These are phyloP conservation scores for Diddensiella caesifluorescens DNA, from an alignment of 805 yeast genomes.

Conservation along the genomic window DNA sequence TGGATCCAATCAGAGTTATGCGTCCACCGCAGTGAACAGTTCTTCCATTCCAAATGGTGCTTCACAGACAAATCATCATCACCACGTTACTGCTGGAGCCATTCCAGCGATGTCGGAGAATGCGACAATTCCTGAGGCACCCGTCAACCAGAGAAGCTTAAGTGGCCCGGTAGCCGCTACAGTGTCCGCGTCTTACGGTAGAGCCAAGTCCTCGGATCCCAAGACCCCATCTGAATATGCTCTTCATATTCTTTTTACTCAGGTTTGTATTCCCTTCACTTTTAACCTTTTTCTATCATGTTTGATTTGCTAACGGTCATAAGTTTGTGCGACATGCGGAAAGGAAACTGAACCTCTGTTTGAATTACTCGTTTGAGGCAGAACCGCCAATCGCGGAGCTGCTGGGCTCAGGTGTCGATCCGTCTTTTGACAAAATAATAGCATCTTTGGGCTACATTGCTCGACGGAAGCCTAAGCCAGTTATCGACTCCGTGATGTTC, in stretches of 20 bases:
- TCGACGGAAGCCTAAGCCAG: conserved; percentile 84
- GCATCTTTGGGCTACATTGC: conserved; percentile 88
- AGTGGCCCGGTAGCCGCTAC: conserved; percentile 11
- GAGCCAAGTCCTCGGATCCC: conserved; percentile 17
- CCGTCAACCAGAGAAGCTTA: conserved; percentile 6
- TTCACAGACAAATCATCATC: conserved; percentile 1
- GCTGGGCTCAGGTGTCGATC: conserved; percentile 80
- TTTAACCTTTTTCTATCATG: neutral
- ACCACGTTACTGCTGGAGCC: conserved; percentile 10
- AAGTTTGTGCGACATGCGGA: conserved; percentile 88
- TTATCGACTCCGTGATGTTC: conserved; percentile 95
- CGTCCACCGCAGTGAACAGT: neutral
- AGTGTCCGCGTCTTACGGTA: neutral
- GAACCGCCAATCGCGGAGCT: conserved; percentile 79
- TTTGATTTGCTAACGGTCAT: neutral
- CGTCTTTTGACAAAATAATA: conserved; percentile 78
- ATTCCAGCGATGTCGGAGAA: conserved; percentile 7
- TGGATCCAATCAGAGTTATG: conserved; percentile 2
- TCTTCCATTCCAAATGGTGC: conserved; percentile 1
- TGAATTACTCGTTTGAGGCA: conserved; percentile 54
- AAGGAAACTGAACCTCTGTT: conserved; percentile 68
- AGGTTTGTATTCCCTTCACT: conserved; percentile 39
- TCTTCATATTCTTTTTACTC: conserved; percentile 87
- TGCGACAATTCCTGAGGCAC: conserved; percentile 1
- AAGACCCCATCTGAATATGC: conserved; percentile 66